Evolutionary conservation across 1,284 basidiomycete genomes (phyloP).

Genomic region (Phenoliferia sp.): DNA sequence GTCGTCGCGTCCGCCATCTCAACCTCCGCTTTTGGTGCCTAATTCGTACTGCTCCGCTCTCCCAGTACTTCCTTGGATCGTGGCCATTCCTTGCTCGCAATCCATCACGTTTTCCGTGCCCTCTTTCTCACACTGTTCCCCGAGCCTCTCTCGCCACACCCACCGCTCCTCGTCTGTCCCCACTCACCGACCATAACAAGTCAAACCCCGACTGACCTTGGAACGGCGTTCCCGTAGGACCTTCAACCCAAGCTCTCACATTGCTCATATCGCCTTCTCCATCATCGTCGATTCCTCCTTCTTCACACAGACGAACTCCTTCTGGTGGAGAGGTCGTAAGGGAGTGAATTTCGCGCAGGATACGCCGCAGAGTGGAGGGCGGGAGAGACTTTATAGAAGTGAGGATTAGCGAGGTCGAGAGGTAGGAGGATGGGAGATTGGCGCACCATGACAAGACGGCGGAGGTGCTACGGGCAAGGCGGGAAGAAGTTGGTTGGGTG

Average conservation of each 20-base stretch:
- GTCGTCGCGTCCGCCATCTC: no score
- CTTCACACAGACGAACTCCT: not conserved
- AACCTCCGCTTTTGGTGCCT: no score
- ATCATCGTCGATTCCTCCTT: not conserved
- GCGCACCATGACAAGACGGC: no score
- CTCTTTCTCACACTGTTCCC: not conserved
- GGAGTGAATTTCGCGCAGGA: not conserved
- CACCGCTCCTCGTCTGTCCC: not conserved
- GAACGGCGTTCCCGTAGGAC: constrained; percentile 79
- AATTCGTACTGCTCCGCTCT: no score
- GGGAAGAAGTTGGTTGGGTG: no score
- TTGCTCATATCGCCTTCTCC: not conserved
- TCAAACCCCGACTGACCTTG: constrained; percentile 35
- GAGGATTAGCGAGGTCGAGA: no score
- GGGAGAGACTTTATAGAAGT: constrained; percentile 2
- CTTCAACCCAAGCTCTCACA: not conserved
- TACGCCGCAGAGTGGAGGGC: not conserved
- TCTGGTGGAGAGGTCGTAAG: not conserved
- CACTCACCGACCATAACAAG: not conserved
- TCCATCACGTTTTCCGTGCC: no score
- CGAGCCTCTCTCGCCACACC: not conserved
- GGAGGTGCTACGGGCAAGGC: no score
- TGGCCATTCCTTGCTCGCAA: no score
- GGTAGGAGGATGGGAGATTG: no score
- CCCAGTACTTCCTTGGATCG: no score